Conservation (phyloP, 495 filamentous ascomycete species). For the Penicillium silybi region DNA sequence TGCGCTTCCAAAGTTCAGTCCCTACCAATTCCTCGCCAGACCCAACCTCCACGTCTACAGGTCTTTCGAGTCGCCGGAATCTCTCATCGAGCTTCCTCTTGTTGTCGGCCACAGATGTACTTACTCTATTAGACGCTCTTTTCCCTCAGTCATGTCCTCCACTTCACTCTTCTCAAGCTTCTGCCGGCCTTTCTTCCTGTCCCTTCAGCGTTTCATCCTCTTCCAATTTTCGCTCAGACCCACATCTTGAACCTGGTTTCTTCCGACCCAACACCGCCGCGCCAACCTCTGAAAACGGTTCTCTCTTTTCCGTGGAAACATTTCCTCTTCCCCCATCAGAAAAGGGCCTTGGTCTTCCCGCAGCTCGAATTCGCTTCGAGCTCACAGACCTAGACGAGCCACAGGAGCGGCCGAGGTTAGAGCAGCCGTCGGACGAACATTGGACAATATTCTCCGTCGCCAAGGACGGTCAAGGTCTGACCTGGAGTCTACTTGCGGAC, state of each 20-base stretch:
- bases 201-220: conserved; percentile 5
- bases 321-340: conserved; percentile 25
- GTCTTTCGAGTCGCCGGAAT: conserved; percentile 8
- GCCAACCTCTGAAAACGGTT: conserved; percentile 18
- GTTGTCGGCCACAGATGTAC: conserved; percentile 37
- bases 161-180: conserved; percentile 24
- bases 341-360: conserved; percentile 25
- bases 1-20: conserved; percentile 46
- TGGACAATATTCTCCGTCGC: conserved; percentile 69
- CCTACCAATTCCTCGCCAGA: background rate
- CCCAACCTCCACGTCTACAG: background rate
- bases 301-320: conserved; percentile 28
- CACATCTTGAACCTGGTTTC: conserved; percentile 26
- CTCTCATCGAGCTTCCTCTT: conserved; percentile 35
- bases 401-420: conserved; percentile 28
- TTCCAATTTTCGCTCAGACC: conserved; percentile 10
- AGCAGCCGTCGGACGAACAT: conserved; percentile 41
- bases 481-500: conserved; percentile 59
- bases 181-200: conserved; percentile 11
- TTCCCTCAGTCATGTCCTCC: conserved; percentile 31
- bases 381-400: conserved; percentile 37
- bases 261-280: conserved; percentile 21
- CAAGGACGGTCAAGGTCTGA: conserved; percentile 61
- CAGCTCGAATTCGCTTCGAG: conserved; percentile 44
- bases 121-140: conserved; percentile 40